A percentile compares a stretch with the other conserved stretches of the same genome.
These are phyloP conservation scores for Botryosphaeria dothidea DNA, from an alignment of 2,329 filamentous ascomycete genomes.

Conservation along the genomic window DNA sequence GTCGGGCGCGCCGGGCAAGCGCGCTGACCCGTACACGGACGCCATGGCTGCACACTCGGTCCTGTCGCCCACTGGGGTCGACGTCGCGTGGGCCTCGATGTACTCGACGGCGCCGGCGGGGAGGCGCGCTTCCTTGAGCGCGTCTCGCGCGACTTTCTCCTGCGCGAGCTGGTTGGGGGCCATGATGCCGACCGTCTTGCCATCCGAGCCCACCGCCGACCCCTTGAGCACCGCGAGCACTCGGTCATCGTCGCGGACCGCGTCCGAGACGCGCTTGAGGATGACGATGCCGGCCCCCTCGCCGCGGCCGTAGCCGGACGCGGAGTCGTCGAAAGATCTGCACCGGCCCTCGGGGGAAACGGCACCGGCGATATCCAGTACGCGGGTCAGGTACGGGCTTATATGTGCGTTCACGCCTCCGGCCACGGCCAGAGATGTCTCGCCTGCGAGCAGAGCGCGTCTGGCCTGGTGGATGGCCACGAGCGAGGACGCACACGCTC, in stretches of 20 bases:
- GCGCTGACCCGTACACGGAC: constrained; percentile 20
- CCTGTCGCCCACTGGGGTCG: constrained; percentile 26
- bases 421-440: constrained; percentile 31
- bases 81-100: constrained; percentile 25
- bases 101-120: constrained; percentile 23
- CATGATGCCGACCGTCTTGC: constrained; percentile 37
- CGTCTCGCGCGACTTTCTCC: constrained; percentile 29
- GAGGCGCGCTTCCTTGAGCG: constrained; percentile 23
- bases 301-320: constrained; percentile 33
- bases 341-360: constrained; percentile 33
- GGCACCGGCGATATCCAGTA: constrained; percentile 33
- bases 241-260: constrained; percentile 32
- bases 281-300: constrained; percentile 34
- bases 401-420: constrained; percentile 37
- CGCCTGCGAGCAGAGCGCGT: constrained; percentile 31
- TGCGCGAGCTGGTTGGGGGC: constrained; percentile 36
- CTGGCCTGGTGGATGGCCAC: constrained; percentile 36
- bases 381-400: constrained; percentile 34
- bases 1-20: constrained; percentile 47
- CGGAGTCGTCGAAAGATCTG: constrained; percentile 34
- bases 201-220: constrained; percentile 34
- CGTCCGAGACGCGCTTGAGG: constrained; percentile 30
- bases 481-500: constrained; percentile 38
- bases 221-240: constrained; percentile 35
- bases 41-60: constrained; percentile 26